These are phyloP conservation scores for Rhynchosporium graminicola DNA, from an alignment of 2,329 filamentous ascomycete species.

Conservation along the genomic window DNA sequence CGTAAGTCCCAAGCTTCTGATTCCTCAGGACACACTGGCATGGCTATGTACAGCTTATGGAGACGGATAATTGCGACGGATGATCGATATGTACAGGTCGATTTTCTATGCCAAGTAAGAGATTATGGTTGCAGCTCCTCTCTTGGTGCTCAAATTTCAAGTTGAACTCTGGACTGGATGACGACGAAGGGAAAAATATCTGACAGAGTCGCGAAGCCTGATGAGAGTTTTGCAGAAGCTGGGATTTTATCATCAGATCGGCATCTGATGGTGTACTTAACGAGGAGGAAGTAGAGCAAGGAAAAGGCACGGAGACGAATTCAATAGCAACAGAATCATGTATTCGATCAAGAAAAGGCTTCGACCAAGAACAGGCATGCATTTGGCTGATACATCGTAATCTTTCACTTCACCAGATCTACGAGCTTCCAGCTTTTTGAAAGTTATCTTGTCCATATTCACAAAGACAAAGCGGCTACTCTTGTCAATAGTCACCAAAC, in stretches of 20 bases:
- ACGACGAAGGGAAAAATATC: slow-evolving; percentile 18
- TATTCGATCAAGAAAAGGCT: too few relatives aligned
- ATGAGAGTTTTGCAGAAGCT: slow-evolving; percentile 19
- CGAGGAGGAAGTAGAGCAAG: slow-evolving; percentile 2
- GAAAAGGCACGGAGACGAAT: neutral
- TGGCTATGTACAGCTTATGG: slow-evolving; percentile 15
- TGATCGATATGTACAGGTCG: slow-evolving; percentile 27
- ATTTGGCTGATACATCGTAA: too few relatives aligned
- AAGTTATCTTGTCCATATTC: too few relatives aligned
- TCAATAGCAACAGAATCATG: too few relatives aligned
- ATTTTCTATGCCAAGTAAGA: slow-evolving; percentile 32
- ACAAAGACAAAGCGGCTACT: too few relatives aligned
- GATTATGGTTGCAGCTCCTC: slow-evolving; percentile 20
- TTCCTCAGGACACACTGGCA: neutral
- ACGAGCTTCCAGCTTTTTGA: too few relatives aligned
- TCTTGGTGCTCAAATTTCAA: slow-evolving; percentile 27
- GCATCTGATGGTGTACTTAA: slow-evolving; percentile 22
- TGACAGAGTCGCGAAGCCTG: slow-evolving; percentile 9
- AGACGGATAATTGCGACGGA: slow-evolving; percentile 23
- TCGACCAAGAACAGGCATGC: too few relatives aligned
- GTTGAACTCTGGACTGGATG: slow-evolving; percentile 19
- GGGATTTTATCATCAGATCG: slow-evolving; percentile 25
- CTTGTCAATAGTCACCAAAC: too few relatives aligned
- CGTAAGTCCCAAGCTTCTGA: slow-evolving; percentile 7
- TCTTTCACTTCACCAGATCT: too few relatives aligned